A percentile compares a stretch with the other conserved stretches of the same genome.
Conservation (phyloP, 1,284 basidiomycete genomes). For the Cryptococcus sp. region DNA sequence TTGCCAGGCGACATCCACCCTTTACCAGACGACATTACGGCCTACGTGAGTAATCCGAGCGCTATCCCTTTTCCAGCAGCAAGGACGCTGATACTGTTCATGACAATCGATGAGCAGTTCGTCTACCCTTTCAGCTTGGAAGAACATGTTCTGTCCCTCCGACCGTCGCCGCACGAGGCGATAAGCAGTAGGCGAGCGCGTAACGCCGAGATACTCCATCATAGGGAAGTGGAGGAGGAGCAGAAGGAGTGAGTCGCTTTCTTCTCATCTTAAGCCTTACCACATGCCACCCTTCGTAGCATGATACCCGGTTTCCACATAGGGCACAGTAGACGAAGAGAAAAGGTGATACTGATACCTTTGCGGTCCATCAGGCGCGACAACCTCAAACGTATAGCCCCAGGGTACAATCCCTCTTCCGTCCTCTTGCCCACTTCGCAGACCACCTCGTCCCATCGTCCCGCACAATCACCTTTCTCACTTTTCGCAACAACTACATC, state of each 20-base stretch:
- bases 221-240: conserved; percentile 75
- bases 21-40: conserved; percentile 79
- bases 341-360: conserved; percentile 62
- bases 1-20: conserved; percentile 88
- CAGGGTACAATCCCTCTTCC: conserved; percentile 50
- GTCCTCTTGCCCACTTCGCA: conserved; percentile 41
- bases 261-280: not conserved
- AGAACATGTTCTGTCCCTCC: conserved; percentile 72
- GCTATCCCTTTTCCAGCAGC: not conserved
- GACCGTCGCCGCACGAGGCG: conserved; percentile 67
- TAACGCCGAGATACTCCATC: conserved; percentile 67
- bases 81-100: not conserved
- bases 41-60: conserved; percentile 66
- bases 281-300: not conserved
- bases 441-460: conserved; percentile 12
- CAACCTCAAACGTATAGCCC: conserved; percentile 45
- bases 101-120: conserved; percentile 61
- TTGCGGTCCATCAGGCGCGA: conserved; percentile 36
- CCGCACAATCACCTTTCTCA: conserved; percentile 2
- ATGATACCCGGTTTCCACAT: not conserved
- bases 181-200: conserved; percentile 66
- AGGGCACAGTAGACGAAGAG: conserved; percentile 67
- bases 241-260: conserved; percentile 63
- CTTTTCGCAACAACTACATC: not conserved
- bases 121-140: conserved; percentile 92